These are phyloP conservation scores for Xylaria venustula DNA, from an alignment of 495 filamentous ascomycete genomes.

Conservation along the genomic window DNA sequence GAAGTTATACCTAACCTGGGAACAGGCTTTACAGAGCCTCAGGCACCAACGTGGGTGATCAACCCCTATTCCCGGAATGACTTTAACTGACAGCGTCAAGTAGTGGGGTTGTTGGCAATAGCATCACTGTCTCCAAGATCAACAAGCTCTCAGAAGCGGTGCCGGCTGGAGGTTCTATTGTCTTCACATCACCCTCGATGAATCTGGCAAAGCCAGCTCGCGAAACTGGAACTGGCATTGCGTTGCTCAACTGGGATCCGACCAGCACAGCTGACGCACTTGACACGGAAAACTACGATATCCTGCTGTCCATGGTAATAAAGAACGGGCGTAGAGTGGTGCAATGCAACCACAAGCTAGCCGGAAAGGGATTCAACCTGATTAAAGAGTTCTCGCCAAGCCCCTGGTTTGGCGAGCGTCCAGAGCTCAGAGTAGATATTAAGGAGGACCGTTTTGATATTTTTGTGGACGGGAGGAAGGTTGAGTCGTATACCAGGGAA, in stretches of 20 bases:
- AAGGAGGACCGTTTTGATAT: neutral
- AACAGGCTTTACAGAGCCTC: neutral
- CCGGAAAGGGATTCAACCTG: neutral
- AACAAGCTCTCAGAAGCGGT: constrained; percentile 5
- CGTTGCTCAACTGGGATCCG: constrained; percentile 6
- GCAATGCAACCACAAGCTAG: constrained; percentile 9
- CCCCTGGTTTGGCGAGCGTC: constrained; percentile 5
- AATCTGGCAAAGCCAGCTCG: neutral
- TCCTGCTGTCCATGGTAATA: constrained; percentile 6
- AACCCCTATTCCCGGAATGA: neutral
- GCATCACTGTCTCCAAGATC: constrained; percentile 5
- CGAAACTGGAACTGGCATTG: constrained; percentile 3
- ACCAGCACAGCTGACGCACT: neutral
- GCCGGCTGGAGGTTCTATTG: constrained; percentile 1
- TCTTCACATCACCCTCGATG: constrained; percentile 6
- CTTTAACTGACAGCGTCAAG: neutral
- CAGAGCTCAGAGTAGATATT: neutral
- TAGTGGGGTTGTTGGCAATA: constrained; percentile 2
- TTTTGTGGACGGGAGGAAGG: neutral
- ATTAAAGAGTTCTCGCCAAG: constrained; percentile 2
- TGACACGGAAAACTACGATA: constrained; percentile 7
- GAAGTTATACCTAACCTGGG: neutral
- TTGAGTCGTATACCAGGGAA: neutral
- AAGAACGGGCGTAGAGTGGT: neutral
- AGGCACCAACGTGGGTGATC: neutral